Base-by-base conservation (phyloP, 345 rosid genomes). In the Excoecaria cochinchinensis region DNA sequence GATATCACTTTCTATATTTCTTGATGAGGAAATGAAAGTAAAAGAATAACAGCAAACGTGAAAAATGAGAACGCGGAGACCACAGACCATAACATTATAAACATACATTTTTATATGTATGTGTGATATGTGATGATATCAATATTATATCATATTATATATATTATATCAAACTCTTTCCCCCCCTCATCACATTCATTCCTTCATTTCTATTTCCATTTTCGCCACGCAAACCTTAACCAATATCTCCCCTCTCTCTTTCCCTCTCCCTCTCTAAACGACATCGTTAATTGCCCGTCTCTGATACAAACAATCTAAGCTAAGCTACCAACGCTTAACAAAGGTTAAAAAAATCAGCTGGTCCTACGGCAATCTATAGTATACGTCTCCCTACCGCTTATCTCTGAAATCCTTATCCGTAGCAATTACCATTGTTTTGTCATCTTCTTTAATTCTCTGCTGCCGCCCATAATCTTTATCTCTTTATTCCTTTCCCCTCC, bases 331-430 rank as follows among this genome's bases (percentile, higher is more conserved):
- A 31, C 2, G 31, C 31, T 31, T 31, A 31, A 31, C 31, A 31
- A 31, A 31, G 31, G 31, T 31, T 31, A 44, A 25, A 72, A 59
- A 57, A 12, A 36, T 47, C 8, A 19, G 11, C 44, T 73, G 92
- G 93, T 50, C 89, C 91, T 77, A 84, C 81, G 76, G 88, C 64
- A 84, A 93, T 89, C 90, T 72, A 22, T 19, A 22, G 47, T 24
- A 5, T 76, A 21, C 72, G 76, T 76, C 75, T 85, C 71, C 78
- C 88, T 66, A 80, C 89, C 89, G 90, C 88, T 81, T 67, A 87
- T 83, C 81, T 67, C 52, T 69, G 65, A 25, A 25, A 69, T 78
- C 92, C 97, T 90, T 90, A 91, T 88, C 92, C 81, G 7, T 40
- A 38, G 19, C 16, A 4, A 21, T 46, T 11, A 12, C 0, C 15